These are phyloP conservation scores for Aureobasidium sp. DNA, from an alignment of 2,329 filamentous ascomycete species.

Conservation along the genomic window DNA sequence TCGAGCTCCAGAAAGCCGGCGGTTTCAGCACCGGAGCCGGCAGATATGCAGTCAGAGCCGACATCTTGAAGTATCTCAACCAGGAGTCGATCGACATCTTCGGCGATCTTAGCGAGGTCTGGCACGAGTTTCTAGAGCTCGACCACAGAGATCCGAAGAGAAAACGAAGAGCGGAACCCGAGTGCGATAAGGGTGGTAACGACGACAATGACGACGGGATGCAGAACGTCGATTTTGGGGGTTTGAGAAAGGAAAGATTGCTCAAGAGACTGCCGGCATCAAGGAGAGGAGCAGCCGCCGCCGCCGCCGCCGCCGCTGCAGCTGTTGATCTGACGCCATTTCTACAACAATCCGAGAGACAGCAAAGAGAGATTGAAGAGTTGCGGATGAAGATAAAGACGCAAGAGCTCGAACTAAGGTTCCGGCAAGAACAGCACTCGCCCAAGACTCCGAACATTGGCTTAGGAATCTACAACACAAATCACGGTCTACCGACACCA, in stretches of 20 bases:
- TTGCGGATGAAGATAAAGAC: background rate
- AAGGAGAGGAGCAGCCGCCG: background rate
- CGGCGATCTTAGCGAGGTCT: background rate
- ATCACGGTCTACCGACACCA: background rate
- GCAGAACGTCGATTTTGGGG: background rate
- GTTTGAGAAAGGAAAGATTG: background rate
- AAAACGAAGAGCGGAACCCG: background rate
- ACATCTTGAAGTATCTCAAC: background rate
- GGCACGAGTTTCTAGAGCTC: background rate
- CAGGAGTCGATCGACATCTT: background rate
- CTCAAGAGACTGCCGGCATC: background rate
- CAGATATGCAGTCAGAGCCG: background rate
- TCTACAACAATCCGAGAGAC: background rate
- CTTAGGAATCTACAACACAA: background rate
- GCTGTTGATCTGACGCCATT: no score
- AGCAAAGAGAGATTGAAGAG: background rate
- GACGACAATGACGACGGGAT: slow-evolving; percentile 1
- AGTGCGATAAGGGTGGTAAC: background rate
- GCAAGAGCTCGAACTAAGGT: background rate
- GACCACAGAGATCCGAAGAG: no score
- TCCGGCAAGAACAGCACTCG: background rate
- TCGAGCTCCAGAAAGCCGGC: background rate
- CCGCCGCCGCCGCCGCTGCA: no score
- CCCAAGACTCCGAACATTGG: background rate
- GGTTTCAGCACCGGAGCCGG: no score